Evolutionary conservation across 495 filamentous ascomycete genomes (phyloP).

Genomic region (Pseudomonodictys pantanalensis): DNA sequence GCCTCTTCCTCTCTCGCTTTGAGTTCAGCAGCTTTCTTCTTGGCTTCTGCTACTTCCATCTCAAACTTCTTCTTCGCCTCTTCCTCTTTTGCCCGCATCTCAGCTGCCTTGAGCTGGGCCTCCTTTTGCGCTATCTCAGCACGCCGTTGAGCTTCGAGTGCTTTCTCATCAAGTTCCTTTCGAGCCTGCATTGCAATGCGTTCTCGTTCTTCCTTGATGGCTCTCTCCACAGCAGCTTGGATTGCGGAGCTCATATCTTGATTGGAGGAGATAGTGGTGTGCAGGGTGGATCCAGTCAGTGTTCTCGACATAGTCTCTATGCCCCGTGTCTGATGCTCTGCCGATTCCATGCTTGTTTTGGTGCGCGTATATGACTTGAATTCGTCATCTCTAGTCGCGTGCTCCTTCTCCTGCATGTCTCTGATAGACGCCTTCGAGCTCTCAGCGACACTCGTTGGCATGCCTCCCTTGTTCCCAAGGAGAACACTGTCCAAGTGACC

Average conservation of each 20-base stretch:
- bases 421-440: not conserved
- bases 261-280: not conserved
- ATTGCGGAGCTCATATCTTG: not conserved
- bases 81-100: slow-evolving; percentile 1
- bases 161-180: not conserved
- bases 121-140: not conserved
- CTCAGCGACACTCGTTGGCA: too few relatives aligned
- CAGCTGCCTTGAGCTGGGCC: not conserved
- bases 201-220: not conserved
- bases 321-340: not conserved
- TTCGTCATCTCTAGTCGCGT: not conserved
- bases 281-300: not conserved
- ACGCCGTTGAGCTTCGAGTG: not conserved
- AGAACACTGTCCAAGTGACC: slow-evolving; percentile 19
- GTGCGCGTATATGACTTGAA: too few relatives aligned
- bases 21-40: slow-evolving; percentile 6
- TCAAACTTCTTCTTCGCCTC: slow-evolving; percentile 19
- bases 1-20: slow-evolving; percentile 3
- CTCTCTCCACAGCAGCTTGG: too few relatives aligned
- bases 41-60: slow-evolving; percentile 12
- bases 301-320: not conserved
- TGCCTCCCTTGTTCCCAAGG: too few relatives aligned
- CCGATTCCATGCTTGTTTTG: too few relatives aligned
- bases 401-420: not conserved
- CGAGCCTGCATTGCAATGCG: not conserved